Percentiles rank a stretch among this genome's conserved stretches.
Evolutionary conservation across 306 rosid species (phyloP).

Genomic region (Arachis stenosperma): DNA sequence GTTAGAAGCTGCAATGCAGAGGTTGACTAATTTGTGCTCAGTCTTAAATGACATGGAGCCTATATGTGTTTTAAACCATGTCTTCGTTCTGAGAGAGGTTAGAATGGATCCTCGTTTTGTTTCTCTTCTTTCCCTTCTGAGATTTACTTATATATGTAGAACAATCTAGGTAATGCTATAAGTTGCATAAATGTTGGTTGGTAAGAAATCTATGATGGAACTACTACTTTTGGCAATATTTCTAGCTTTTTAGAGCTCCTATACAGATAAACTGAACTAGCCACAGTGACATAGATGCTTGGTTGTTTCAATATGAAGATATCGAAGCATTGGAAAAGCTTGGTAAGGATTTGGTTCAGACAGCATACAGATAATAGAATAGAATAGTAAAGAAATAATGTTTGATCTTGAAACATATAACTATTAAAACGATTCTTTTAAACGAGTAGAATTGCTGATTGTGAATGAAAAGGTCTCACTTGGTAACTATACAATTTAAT

Average conservation of each 20-base stretch:
- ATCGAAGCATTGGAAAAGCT: neutral
- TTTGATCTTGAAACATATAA: neutral
- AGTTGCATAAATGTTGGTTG: slow-evolving; percentile 4
- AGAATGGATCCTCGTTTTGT: slow-evolving; percentile 38
- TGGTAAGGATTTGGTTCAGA: neutral
- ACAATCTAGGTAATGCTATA: slow-evolving; percentile 17
- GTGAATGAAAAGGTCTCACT: neutral
- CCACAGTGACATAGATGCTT: neutral
- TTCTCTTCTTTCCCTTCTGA: slow-evolving; percentile 11
- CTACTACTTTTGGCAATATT: neutral
- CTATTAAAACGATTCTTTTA: slow-evolving; percentile 8
- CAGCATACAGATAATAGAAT: neutral
- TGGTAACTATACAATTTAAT: neutral
- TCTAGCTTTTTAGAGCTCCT: neutral
- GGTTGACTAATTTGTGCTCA: slow-evolving; percentile 93
- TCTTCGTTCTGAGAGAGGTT: slow-evolving; percentile 95
- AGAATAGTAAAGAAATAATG: neutral
- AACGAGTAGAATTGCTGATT: slow-evolving; percentile 12
- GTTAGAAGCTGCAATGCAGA: slow-evolving; percentile 99
- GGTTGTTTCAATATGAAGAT: slow-evolving; percentile 1
- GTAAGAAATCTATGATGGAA: neutral
- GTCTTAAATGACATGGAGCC: slow-evolving; percentile 99
- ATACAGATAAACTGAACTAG: neutral
- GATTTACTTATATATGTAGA: slow-evolving; percentile 11
- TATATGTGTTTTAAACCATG: slow-evolving; percentile 93